These are phyloP conservation scores for Acorus calamus DNA, from an alignment of 106 monocot species.

Conservation along the genomic window DNA sequence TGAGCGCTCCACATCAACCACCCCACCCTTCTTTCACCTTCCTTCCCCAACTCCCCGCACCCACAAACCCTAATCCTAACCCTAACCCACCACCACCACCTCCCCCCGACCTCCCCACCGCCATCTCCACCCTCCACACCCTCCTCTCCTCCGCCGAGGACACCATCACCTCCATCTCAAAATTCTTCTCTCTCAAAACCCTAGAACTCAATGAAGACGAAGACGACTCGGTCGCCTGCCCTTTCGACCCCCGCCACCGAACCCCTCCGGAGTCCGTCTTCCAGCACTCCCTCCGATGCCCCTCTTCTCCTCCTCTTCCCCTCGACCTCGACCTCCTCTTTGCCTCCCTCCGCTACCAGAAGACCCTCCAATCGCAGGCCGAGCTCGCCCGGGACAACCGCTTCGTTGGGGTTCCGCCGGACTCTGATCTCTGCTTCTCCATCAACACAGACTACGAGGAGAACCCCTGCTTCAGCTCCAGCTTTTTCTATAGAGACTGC, in stretches of 20 bases:
- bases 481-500: slow-evolving; percentile 71
- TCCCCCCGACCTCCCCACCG: slow-evolving; percentile 10
- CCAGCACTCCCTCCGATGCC: slow-evolving; percentile 42
- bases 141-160: slow-evolving; percentile 18
- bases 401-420: slow-evolving; percentile 14
- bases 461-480: slow-evolving; percentile 3
- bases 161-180: slow-evolving; percentile 29
- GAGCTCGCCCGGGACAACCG: slow-evolving; percentile 14
- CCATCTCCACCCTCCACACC: slow-evolving; percentile 30
- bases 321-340: slow-evolving; percentile 20
- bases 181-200: slow-evolving; percentile 7
- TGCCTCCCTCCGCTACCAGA: slow-evolving; percentile 10
- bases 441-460: slow-evolving; percentile 31
- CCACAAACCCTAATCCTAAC: slow-evolving; percentile 8
- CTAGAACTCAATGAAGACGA: neutral
- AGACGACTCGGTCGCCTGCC: slow-evolving; percentile 19
- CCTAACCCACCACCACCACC: neutral
- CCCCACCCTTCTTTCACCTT: neutral
- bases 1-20: too few species aligned
- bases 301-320: slow-evolving; percentile 19
- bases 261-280: slow-evolving; percentile 50
- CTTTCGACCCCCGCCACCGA: slow-evolving; percentile 33
- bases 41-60: neutral
- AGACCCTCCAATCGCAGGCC: slow-evolving; percentile 22
- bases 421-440: slow-evolving; percentile 66